Conservation (phyloP, 1,284 basidiomycete species). For the Pseudozyma sp. region DNA sequence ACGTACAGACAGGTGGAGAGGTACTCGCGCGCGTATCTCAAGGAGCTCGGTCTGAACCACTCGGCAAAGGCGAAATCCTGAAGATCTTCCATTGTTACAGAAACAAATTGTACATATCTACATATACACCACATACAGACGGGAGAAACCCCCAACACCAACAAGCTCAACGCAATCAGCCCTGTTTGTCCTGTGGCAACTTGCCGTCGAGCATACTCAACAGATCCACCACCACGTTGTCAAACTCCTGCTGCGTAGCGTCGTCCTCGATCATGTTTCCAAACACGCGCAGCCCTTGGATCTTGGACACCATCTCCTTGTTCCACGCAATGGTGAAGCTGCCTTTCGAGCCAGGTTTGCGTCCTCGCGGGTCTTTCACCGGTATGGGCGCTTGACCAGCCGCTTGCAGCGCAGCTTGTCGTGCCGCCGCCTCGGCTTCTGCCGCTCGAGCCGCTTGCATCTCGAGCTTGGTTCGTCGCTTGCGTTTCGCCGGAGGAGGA, state of each 20-base stretch:
- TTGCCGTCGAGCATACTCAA: constrained; percentile 47
- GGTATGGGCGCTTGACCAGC: constrained; percentile 34
- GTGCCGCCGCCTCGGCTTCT: constrained; percentile 26
- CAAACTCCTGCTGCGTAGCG: constrained; percentile 47
- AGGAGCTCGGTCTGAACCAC: constrained; percentile 11
- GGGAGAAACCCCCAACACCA: not conserved
- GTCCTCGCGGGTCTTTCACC: constrained; percentile 30
- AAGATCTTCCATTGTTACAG: not conserved
- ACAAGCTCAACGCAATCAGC: not conserved
- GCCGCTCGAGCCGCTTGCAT: constrained; percentile 35
- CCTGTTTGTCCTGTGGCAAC: constrained; percentile 26
- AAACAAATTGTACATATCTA: constrained; percentile 1
- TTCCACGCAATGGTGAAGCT: constrained; percentile 44
- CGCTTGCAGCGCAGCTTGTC: constrained; percentile 31
- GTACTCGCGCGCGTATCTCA: constrained; percentile 57
- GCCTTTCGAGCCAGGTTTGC: constrained; percentile 26
- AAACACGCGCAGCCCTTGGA: constrained; percentile 42
- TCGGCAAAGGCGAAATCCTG: constrained; percentile 1
- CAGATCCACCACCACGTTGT: constrained; percentile 29
- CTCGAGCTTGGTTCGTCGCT: constrained; percentile 39
- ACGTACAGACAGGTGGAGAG: constrained; percentile 70
- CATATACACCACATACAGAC: constrained; percentile 8
- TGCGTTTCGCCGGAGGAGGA: constrained; percentile 32
- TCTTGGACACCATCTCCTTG: constrained; percentile 42
- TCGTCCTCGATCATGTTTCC: constrained; percentile 53